Conservation (phyloP, 768 basidiomycete species). For the Amanita phalloides region DNA sequence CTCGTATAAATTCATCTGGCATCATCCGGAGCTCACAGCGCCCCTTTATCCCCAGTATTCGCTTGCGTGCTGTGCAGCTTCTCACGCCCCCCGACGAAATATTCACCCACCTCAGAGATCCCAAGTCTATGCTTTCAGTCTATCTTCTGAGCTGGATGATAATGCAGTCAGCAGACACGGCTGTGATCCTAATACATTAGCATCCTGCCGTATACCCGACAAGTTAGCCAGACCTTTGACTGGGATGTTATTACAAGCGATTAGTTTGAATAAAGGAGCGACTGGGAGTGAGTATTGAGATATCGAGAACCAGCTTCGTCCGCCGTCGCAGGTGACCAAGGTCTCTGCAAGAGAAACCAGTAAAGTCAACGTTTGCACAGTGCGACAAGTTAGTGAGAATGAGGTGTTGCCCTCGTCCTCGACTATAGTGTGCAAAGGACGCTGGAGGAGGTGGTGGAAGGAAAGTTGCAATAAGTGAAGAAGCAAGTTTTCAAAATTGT, state of each 20-base stretch:
- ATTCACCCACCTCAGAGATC: not conserved
- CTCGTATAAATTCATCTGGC: conserved; percentile 1
- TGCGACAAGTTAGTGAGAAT: conserved; percentile 20
- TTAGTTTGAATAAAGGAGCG: conserved; percentile 34
- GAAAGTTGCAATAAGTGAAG: conserved; percentile 34
- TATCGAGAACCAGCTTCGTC: conserved; percentile 19
- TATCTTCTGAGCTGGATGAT: not conserved
- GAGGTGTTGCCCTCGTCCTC: conserved; percentile 21
- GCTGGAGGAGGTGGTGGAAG: conserved; percentile 20
- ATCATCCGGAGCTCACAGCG: not conserved
- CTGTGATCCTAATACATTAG: not conserved
- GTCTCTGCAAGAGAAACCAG: conserved; percentile 17
- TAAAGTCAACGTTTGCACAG: conserved; percentile 32
- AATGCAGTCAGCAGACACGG: not conserved
- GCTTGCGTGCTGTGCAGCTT: not conserved
- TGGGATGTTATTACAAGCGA: conserved; percentile 9
- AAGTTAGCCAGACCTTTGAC: not conserved
- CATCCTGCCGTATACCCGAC: not conserved
- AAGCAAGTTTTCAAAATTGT: conserved; percentile 38
- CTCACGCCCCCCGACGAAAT: conserved; percentile 3
- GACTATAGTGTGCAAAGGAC: conserved; percentile 22
- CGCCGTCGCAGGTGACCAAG: conserved; percentile 25
- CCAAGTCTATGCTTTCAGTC: not conserved
- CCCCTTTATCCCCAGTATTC: not conserved
- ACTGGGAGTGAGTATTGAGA: conserved; percentile 34